Base-by-base conservation (phyloP, 1,284 basidiomycete species). In the Malassezia yamatoensis region DNA sequence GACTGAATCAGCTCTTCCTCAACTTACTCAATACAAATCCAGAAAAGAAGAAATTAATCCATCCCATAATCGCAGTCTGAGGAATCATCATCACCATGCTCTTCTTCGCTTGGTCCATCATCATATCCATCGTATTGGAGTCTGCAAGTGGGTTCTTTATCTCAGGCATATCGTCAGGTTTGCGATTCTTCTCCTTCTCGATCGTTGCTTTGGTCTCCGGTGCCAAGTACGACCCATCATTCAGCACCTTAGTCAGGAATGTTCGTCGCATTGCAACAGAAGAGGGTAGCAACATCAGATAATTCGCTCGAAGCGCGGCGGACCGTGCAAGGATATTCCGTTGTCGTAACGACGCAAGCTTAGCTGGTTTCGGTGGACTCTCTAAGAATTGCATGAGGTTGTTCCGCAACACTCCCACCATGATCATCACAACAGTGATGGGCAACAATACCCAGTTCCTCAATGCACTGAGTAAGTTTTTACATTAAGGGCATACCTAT, bases 41-140 rank as follows among this genome's bases (percentile, higher is more conserved):
- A 63, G 89, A 87, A 79, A 98, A 98, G 83, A 98, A 98, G 76
- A 93, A 91, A 77, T 93, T 96, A 79, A 99, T 94, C 88, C 94
- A 98, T 61, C 91, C 93, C 94, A 98, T 98, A 68, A 98, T 91
- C 62, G 96, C 81, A 85, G 96, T 96, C 54, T 75, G 74, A 5
- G 74, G 74, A 20, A 75, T 65, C 74, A 75, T 75, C 69, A 73
- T 73, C 51, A 96, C 90, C 80, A 90, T 90, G 78, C 96, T 93
- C 49, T 93, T 94, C 80, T 96, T 98, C 86, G 98, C 88, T 49
- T 88, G 88, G 32, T 90, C 83, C 90, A 98, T 94, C 89, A 98
- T 94, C 29, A 85, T 86, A 61, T 98, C 94, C 90, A 98, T 96
- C 47, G 85, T 83, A 37, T 82, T 82, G 6, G 89, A 88, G 78